phyloP scores from a whole-genome alignment of 495 filamentous ascomycete species.

The Neurospora sp. region DNA sequence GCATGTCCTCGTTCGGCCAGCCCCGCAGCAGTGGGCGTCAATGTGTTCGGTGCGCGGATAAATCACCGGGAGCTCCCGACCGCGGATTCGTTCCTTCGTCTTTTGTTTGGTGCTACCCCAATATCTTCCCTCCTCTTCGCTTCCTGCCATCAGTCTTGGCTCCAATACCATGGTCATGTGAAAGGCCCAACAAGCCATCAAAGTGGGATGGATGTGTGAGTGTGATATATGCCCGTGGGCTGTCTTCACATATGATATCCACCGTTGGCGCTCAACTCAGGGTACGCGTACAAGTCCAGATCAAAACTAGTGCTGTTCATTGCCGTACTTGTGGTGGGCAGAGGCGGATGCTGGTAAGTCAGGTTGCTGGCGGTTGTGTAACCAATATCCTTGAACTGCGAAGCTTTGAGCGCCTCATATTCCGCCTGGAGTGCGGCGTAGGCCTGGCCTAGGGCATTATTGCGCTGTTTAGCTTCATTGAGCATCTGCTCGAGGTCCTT shows the following conservation, averaged over 20 bases:
- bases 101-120: not conserved
- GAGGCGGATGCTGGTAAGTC: conserved; percentile 10
- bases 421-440: conserved; percentile 32
- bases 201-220: not conserved
- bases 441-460: conserved; percentile 32
- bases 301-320: conserved; percentile 15
- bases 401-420: conserved; percentile 28
- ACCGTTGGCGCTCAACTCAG: conserved; percentile 12
- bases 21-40: not conserved
- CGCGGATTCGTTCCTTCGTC: not conserved
- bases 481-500: conserved; percentile 74
- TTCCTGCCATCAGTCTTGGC: not conserved
- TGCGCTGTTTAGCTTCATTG: conserved; percentile 38
- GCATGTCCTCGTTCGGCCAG: not conserved
- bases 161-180: not conserved
- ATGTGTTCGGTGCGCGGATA: not conserved
- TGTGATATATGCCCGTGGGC: not conserved
- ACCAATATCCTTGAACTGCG: conserved; percentile 15
- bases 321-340: conserved; percentile 5
- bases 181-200: not conserved
- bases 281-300: conserved; percentile 20
- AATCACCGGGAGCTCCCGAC: not conserved
- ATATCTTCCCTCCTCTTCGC: not conserved
- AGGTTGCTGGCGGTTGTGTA: conserved; percentile 9
- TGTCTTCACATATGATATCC: not conserved